These are phyloP conservation scores for Ascochyta koolunga DNA, from an alignment of 2,329 filamentous ascomycete species.

Conservation along the genomic window DNA sequence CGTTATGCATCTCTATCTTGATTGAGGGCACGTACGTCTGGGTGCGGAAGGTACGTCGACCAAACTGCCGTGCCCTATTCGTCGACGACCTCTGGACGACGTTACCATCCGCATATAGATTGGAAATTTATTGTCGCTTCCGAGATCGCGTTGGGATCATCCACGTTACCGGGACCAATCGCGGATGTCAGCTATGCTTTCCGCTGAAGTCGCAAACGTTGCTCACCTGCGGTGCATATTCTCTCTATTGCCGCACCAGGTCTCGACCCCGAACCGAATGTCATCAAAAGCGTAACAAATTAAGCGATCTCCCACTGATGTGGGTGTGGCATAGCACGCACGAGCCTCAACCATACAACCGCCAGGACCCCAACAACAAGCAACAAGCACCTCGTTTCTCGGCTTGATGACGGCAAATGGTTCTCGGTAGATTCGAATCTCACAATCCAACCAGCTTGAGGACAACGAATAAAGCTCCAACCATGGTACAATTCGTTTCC, in stretches of 20 bases:
- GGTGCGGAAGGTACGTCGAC: not conserved
- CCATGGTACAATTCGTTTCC: slow-evolving; percentile 16
- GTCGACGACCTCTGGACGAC: not conserved
- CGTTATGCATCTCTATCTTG: not conserved
- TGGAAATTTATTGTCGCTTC: slow-evolving; percentile 13
- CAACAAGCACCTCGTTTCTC: slow-evolving; percentile 19
- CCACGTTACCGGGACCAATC: slow-evolving; percentile 31
- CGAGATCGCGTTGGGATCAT: slow-evolving; percentile 26
- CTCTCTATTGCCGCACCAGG: not conserved
- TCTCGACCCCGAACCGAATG: not conserved
- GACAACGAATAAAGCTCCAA: not conserved
- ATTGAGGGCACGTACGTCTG: not conserved
- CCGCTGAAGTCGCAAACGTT: slow-evolving; percentile 3
- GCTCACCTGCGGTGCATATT: not conserved
- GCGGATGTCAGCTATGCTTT: slow-evolving; percentile 6
- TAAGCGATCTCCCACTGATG: not conserved
- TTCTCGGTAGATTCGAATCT: not conserved
- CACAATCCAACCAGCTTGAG: not conserved
- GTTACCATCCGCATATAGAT: not conserved
- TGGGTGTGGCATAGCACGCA: slow-evolving; percentile 13
- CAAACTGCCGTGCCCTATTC: not conserved
- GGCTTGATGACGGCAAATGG: slow-evolving; percentile 18
- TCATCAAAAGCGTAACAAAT: not conserved
- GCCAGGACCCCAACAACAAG: slow-evolving; percentile 15
- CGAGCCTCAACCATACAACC: slow-evolving; percentile 16